Evolutionary conservation across 176 grass and related monocot genomes (phyloP), one percentile per base, ranked within the genome.

Genomic region (Oryza meridionalis): DNA sequence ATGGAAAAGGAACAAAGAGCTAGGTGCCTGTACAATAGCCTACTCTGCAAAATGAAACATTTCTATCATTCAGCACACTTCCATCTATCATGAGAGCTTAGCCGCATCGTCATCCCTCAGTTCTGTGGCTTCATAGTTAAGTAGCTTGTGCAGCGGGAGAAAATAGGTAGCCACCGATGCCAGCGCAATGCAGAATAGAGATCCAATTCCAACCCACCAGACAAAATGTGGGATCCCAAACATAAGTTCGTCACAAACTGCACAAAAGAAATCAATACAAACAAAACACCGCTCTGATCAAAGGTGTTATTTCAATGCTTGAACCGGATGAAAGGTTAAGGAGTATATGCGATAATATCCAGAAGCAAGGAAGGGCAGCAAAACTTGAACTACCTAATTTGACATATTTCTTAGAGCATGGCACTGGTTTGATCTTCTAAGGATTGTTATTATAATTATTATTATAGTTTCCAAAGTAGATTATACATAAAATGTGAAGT

Each of bases 181-280:
- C 46, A 98, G 19, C 38, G 87, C 4, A 50, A 99, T 72, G 78
- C 89, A 94, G 6, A 96, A 31, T 29, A 98, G 6, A 75, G 85
- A 89, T 27, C 81, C 88, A 10, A 92, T 77, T 25, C 87, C 96
- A 47, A 94, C 77, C 91, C 91, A 89, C 96, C 89, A 98, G 53
- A 93, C 70, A 82, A 89, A 85, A 80, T 55, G 76, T 7, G 93
- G 89, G 82, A 86, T 90, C 78, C 91, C 91, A 58, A 98, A 51
- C 75, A 91, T n/a, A 76, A 99, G 86, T 44, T 95, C 85, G 67
- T 94, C 96, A 4, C 93, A 96, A 38, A 89, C 92, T 98, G 89
- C 84, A 89, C 7, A 79, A 27, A 76, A 79, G n/a, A 72, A 74
- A 82, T 4, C 35, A 68, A 82, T 22, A 73, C 46, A 19, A 12